These are phyloP conservation scores for Limnomonas spitsbergensis DNA, from an alignment of 139 green algal species.

Conservation along the genomic window DNA sequence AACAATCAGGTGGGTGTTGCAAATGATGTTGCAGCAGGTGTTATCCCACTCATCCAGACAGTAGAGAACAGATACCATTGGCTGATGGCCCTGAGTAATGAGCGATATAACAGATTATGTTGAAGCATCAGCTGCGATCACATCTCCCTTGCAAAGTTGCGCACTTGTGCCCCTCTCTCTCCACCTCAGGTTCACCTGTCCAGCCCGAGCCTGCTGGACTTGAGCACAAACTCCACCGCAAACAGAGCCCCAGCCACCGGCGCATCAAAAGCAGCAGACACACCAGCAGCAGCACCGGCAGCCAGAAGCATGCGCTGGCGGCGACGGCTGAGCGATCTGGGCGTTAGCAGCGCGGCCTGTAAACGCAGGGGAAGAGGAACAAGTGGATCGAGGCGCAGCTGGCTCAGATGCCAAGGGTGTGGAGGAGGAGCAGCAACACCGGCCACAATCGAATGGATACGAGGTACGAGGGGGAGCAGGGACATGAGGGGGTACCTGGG, in stretches of 20 bases:
- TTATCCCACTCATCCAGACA: too few relatives aligned
- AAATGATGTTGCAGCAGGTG: too few relatives aligned
- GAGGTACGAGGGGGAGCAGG: too few relatives aligned
- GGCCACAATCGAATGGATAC: neutral
- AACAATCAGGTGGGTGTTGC: too few relatives aligned
- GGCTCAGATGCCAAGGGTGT: neutral
- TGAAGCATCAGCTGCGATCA: too few relatives aligned
- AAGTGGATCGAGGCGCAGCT: neutral
- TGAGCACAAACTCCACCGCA: constrained; percentile 86
- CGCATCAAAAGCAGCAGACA: constrained; percentile 92
- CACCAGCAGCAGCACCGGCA: constrained; percentile 82
- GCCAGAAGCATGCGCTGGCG: constrained; percentile 75
- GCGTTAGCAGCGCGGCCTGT: constrained; percentile 32
- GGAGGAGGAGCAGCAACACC: neutral
- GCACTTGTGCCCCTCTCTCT: too few relatives aligned
- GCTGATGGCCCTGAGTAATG: too few relatives aligned
- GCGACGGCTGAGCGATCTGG: constrained; percentile 55
- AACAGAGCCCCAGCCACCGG: constrained; percentile 91
- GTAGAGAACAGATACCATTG: too few relatives aligned
- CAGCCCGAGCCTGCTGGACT: constrained; percentile 12
- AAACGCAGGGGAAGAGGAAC: neutral
- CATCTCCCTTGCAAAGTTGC: too few relatives aligned
- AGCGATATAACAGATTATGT: too few relatives aligned
- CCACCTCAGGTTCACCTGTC: too few relatives aligned
- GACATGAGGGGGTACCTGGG: too few relatives aligned